Evolutionary conservation across 2,329 filamentous ascomycete genomes (phyloP).

Genomic region (Clathrospora elynae): DNA sequence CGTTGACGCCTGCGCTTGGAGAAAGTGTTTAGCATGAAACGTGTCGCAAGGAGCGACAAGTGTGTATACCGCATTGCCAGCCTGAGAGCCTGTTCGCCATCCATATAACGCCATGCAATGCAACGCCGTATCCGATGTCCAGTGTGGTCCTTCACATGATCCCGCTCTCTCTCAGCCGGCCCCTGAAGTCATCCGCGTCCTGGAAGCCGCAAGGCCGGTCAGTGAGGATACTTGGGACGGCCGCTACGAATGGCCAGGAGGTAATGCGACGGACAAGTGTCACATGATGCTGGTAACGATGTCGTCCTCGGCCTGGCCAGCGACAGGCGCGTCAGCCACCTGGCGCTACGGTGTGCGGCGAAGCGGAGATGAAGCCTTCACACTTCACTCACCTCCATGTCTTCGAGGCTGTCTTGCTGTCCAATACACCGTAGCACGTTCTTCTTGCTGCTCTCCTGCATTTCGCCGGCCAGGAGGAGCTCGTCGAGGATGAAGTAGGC

Average conservation of each 20-base stretch:
- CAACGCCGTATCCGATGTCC: constrained; percentile 13
- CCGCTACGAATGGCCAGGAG: constrained; percentile 20
- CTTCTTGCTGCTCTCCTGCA: constrained; percentile 99
- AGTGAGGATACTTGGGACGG: constrained; percentile 30
- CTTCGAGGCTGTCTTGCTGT: constrained; percentile 95
- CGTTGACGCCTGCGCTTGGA: constrained; percentile 25
- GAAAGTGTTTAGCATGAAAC: constrained; percentile 30
- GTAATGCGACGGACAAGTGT: constrained; percentile 14
- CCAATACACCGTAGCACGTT: constrained; percentile 95
- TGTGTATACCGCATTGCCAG: constrained; percentile 36
- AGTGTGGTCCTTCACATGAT: constrained; percentile 30
- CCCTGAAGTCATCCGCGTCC: constrained; percentile 40
- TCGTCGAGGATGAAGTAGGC: constrained; percentile 99
- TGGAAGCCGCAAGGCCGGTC: constrained; percentile 34
- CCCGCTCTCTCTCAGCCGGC: constrained; percentile 38
- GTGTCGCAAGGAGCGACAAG: constrained; percentile 13
- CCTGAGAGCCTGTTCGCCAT: constrained; percentile 20
- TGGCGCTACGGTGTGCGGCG: constrained; percentile 33
- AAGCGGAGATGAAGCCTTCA: constrained; percentile 22
- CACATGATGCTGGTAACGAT: constrained; percentile 85
- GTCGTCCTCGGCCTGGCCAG: constrained; percentile 80
- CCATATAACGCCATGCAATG: constrained; percentile 32
- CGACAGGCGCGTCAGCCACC: constrained; percentile 49
- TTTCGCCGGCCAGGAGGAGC: constrained; percentile 88
- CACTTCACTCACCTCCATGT: constrained; percentile 87